Conservation (phyloP, 371 early-diverging fungal genomes). For the Actinomortierella wolfii region DNA sequence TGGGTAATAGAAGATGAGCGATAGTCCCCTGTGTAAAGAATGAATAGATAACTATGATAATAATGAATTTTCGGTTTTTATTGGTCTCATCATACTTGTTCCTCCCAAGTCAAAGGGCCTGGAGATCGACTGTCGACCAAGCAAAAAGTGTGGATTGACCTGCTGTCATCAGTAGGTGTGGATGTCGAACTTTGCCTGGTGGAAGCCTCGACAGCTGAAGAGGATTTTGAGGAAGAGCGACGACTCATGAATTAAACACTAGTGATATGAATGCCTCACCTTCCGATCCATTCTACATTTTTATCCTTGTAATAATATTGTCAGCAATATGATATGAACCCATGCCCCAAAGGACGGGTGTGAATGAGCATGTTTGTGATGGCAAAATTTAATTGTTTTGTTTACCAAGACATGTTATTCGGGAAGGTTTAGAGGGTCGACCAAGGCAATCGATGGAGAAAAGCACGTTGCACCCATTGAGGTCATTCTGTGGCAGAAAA, state of each 20-base stretch:
- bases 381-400: no score
- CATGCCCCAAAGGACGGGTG: no score
- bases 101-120: slow-evolving; percentile 71
- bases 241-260: neutral
- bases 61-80: slow-evolving; percentile 1
- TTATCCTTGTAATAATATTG: no score
- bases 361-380: no score
- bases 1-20: neutral
- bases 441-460: no score
- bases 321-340: no score
- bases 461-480: no score
- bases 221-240: slow-evolving; percentile 40
- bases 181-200: slow-evolving; percentile 73
- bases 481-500: no score
- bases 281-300: no score
- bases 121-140: slow-evolving; percentile 74
- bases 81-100: neutral
- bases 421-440: no score
- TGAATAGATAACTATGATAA: neutral
- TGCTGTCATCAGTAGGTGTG: slow-evolving; percentile 56
- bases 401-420: no score
- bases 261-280: no score
- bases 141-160: slow-evolving; percentile 77
- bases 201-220: slow-evolving; percentile 55
- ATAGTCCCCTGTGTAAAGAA: neutral